A percentile compares a stretch with the other conserved stretches of the same genome.
These are phyloP conservation scores for Eucalyptus dawsonii DNA, from an alignment of 345 rosid species.

Conservation along the genomic window DNA sequence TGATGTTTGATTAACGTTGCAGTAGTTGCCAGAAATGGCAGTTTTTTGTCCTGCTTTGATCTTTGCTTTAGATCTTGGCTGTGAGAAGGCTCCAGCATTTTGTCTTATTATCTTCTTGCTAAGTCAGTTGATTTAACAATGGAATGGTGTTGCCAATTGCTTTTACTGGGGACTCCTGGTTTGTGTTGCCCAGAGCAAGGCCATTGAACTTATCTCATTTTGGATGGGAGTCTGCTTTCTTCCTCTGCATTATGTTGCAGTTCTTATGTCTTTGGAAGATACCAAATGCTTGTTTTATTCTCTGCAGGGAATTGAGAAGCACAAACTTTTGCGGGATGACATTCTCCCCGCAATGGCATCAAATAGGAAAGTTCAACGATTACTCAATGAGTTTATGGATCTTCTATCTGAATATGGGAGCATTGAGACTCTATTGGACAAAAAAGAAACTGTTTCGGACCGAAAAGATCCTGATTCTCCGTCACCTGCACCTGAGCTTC, in stretches of 20 bases:
- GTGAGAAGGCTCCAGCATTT: not conserved
- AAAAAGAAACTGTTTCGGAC: conserved; percentile 1
- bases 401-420: conserved; percentile 80
- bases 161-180: not conserved
- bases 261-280: not conserved
- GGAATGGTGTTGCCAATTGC: not conserved
- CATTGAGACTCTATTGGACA: conserved; percentile 15
- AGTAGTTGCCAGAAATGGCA: not conserved
- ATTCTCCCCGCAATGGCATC: conserved; percentile 97
- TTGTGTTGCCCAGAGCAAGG: not conserved
- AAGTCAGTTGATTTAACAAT: not conserved
- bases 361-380: conserved; percentile 91
- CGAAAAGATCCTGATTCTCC: conserved; percentile 11
- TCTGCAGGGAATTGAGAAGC: conserved; percentile 86
- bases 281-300: not conserved
- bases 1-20: not conserved
- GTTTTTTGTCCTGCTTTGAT: not conserved
- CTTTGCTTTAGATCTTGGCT: not conserved
- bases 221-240: not conserved
- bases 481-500: not conserved
- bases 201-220: not conserved
- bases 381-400: conserved; percentile 91
- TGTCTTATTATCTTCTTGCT: not conserved
- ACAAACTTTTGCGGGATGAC: conserved; percentile 74
- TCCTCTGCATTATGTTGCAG: not conserved